Percentiles rank a stretch among this genome's conserved stretches.
Evolutionary conservation across 305 asterid genomes (phyloP).

Genomic region (Solanum aculeatissimum): DNA sequence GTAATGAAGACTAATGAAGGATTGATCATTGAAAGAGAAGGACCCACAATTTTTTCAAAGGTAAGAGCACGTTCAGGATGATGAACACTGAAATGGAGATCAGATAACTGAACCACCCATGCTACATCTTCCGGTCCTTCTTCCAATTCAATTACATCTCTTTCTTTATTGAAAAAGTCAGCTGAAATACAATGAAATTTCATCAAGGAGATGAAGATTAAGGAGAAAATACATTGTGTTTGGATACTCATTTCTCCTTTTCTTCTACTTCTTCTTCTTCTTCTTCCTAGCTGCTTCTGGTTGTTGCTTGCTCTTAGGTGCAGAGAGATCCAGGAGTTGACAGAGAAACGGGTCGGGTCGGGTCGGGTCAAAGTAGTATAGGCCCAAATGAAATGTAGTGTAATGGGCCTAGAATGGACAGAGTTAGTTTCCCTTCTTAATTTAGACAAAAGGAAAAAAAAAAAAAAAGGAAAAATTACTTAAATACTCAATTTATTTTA

Average conservation of each 20-base stretch:
- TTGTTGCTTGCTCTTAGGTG: background rate
- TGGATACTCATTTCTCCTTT: background rate
- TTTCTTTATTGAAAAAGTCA: background rate
- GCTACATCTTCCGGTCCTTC: conserved; percentile 72
- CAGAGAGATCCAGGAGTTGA: background rate
- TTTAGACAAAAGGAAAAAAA: too few species aligned
- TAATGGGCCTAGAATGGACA: background rate
- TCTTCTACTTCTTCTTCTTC: background rate
- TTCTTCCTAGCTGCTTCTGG: background rate
- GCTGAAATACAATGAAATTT: background rate
- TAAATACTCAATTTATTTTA: too few species aligned
- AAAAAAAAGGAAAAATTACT: too few species aligned
- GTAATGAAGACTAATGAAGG: conserved; percentile 86
- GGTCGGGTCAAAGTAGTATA: background rate
- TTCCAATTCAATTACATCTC: conserved; percentile 26
- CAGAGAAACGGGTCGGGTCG: background rate
- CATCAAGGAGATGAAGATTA: background rate
- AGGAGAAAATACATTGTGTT: background rate
- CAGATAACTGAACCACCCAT: conserved; percentile 96
- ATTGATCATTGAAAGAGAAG: conserved; percentile 67
- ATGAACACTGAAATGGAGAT: conserved; percentile 95
- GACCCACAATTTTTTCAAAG: conserved; percentile 46
- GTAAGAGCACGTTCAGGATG: conserved; percentile 70
- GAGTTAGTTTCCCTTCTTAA: too few species aligned
- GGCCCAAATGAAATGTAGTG: background rate